Evolutionary conservation across 495 filamentous ascomycete species (phyloP).

Genomic region (Cercophora scortea): DNA sequence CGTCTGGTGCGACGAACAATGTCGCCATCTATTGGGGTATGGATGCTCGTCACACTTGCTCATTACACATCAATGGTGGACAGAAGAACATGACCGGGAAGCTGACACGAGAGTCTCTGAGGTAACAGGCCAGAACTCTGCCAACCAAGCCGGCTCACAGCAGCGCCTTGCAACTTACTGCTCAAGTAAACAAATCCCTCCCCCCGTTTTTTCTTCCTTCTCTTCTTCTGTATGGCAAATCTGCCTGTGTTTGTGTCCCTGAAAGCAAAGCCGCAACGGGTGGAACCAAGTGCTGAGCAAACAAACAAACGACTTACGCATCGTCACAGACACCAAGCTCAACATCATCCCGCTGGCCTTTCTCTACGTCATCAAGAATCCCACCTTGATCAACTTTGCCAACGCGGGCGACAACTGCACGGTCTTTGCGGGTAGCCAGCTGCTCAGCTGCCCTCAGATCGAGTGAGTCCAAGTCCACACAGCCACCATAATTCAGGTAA

Average conservation of each 20-base stretch:
- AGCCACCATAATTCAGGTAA: no score
- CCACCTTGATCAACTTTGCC: constrained; percentile 50
- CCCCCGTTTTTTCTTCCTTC: neutral
- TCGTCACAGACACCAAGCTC: constrained; percentile 24
- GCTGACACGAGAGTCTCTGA: no score
- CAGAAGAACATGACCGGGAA: no score
- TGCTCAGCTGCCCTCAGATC: constrained; percentile 55
- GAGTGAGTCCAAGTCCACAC: constrained; percentile 35
- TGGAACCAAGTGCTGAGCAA: no score
- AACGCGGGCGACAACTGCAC: constrained; percentile 52
- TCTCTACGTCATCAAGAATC: constrained; percentile 47
- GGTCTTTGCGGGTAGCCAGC: constrained; percentile 44
- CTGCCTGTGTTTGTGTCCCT: no score
- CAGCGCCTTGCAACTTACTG: constrained; percentile 44
- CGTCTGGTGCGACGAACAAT: constrained; percentile 43
- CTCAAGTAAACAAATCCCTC: constrained; percentile 36
- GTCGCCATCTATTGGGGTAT: constrained; percentile 59
- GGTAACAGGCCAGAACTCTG: constrained; percentile 42
- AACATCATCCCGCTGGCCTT: constrained; percentile 56
- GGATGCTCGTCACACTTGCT: neutral
- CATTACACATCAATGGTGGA: no score
- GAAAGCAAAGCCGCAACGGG: no score
- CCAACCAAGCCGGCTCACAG: constrained; percentile 32
- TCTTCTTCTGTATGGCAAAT: no score
- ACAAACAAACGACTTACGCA: no score